Conservation (phyloP, 1,284 basidiomycete species). For the Cutaneotrichosporon sp. region DNA sequence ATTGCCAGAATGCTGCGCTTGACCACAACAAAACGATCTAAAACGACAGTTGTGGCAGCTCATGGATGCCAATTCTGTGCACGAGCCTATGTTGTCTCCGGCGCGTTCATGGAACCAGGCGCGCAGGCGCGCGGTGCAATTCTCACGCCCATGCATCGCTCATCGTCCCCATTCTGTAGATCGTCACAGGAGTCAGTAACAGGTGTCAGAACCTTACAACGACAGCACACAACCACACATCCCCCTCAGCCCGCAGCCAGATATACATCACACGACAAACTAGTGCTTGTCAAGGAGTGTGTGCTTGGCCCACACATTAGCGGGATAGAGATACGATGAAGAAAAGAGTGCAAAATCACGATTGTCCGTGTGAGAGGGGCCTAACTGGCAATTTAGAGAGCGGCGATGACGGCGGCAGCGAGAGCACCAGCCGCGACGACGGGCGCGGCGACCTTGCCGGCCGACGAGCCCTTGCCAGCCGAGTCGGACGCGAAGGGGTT, state of each 20-base stretch:
- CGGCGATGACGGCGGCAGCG: conserved; percentile 13
- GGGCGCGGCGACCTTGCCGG: conserved; percentile 1
- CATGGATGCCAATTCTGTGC: too few relatives aligned
- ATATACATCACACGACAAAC: background rate
- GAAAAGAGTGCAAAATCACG: background rate
- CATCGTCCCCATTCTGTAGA: too few relatives aligned
- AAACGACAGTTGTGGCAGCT: too few relatives aligned
- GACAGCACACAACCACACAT: too few relatives aligned
- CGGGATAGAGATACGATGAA: background rate
- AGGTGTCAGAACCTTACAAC: too few relatives aligned
- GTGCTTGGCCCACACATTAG: conserved; percentile 1
- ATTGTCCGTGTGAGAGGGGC: background rate
- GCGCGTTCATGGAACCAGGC: too few relatives aligned
- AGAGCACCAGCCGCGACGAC: conserved; percentile 15
- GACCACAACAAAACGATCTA: too few relatives aligned
- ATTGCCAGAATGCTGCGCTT: too few relatives aligned
- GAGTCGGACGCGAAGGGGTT: conserved; percentile 15
- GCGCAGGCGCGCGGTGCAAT: too few relatives aligned
- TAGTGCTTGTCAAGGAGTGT: background rate
- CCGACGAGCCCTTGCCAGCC: background rate
- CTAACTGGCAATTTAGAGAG: conserved; percentile 9
- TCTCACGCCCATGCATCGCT: too few relatives aligned
- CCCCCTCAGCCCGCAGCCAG: background rate
- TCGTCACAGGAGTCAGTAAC: too few relatives aligned
- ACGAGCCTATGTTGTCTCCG: too few relatives aligned